phyloP scores from a whole-genome alignment of 2,329 filamentous ascomycete species.

The Furcasterigmium sp. region DNA sequence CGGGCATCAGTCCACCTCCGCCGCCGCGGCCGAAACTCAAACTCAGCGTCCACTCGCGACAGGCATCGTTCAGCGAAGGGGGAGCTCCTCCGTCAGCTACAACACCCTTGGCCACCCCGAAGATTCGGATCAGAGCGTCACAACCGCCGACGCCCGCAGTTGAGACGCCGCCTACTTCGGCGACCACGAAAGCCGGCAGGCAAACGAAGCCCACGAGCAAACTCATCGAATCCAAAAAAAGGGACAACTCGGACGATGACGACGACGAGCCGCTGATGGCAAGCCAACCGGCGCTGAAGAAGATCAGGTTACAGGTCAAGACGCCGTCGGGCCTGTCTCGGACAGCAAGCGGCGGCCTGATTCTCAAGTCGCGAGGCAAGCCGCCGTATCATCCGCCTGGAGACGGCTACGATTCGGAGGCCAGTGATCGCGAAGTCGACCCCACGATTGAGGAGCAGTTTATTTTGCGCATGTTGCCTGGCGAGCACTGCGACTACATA shows the following conservation, averaged over 20 bases:
- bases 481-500: constrained; percentile 80
- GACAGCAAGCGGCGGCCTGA: constrained; percentile 22
- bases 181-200: constrained; percentile 56
- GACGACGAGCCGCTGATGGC: constrained; percentile 36
- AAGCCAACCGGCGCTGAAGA: constrained; percentile 36
- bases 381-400: constrained; percentile 66
- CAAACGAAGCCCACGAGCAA: constrained; percentile 55
- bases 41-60: constrained; percentile 13
- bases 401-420: constrained; percentile 94
- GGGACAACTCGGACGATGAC: constrained; percentile 48
- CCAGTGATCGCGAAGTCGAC: constrained; percentile 82
- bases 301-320: constrained; percentile 44
- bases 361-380: constrained; percentile 61
- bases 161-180: constrained; percentile 18
- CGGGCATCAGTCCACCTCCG: constrained; percentile 10
- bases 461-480: constrained; percentile 81
- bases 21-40: constrained; percentile 18
- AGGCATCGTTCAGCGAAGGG: constrained; percentile 12
- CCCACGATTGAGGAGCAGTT: constrained; percentile 88
- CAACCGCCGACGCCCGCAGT: constrained; percentile 30
- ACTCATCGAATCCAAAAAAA: constrained; percentile 55
- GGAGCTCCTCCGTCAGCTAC: constrained; percentile 11
- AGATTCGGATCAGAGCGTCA: constrained; percentile 34
- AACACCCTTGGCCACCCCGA: constrained; percentile 16
- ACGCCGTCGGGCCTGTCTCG: constrained; percentile 22